Base-by-base conservation (phyloP, 345 rosid species). In the Chamaenerion angustifolium region DNA sequence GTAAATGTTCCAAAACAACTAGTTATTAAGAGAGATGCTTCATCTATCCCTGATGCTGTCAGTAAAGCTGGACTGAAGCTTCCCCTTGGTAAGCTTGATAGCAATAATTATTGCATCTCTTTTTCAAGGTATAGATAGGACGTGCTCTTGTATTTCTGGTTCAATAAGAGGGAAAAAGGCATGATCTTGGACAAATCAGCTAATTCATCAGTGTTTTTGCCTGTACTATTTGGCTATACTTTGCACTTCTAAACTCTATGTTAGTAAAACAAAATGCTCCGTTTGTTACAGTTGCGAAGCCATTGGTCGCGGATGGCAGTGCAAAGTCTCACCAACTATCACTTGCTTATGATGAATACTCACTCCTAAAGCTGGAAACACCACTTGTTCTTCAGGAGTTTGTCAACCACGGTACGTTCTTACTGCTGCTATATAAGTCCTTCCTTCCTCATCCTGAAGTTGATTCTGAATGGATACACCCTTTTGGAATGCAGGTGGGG, bases 321-420 rank as follows among this genome's bases (percentile, higher is more conserved):
- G 81, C 83, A 4, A 80, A 83, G 64, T 83, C 94, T 11, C 94
- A 83, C 57, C 79, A 80, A 58, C 45, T 83, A 16, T 80, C 88
- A 13, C 94, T 83, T 49, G 88, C 88, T 41, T 83, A 73, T 56
- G 85, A 80, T 56, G 77, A 74, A 17, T 68, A 43, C 51, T 76
- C 85, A 14, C 88, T 83, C 42, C 61, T 51, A 57, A 80, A 78
- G 61, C 85, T 86, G 45, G 92, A 86, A 69, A 85, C 92, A 49
- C 95, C 86, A 0, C 79, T 82, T 45, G 88, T 86, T 51, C 85
- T 86, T 48, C 95, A 82, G 69, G 95, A 82, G 68, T 85, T 85
- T 58, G 85, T 85, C 60, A 85, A 86, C 68, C 88, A 86, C 62
- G 95, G 95, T 82, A 75, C 57, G 59, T 15, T 40, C 18, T 35